These are phyloP conservation scores for Corniculantispora saksenae DNA, from an alignment of 2,329 filamentous ascomycete species.

Conservation along the genomic window DNA sequence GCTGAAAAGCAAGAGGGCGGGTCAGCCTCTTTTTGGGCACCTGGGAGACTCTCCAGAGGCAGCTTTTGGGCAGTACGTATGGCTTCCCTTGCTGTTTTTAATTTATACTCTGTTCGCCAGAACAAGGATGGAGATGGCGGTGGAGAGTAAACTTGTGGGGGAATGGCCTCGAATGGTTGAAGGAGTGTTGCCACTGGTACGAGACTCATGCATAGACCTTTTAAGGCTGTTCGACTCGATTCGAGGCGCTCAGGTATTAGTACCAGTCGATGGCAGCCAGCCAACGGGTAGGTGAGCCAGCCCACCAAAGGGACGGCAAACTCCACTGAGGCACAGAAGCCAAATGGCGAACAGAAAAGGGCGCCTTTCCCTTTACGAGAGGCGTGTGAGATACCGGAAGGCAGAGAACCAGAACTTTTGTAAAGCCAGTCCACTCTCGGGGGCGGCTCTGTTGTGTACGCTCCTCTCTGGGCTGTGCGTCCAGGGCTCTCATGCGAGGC, in stretches of 20 bases:
- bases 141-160: slow-evolving; percentile 19
- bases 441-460: slow-evolving; percentile 6
- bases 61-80: slow-evolving; percentile 14
- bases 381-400: slow-evolving; percentile 14
- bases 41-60: slow-evolving; percentile 7
- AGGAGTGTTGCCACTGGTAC: slow-evolving; percentile 14
- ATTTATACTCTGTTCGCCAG: slow-evolving; percentile 13
- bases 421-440: slow-evolving; percentile 10
- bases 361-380: slow-evolving; percentile 15
- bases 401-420: slow-evolving; percentile 13
- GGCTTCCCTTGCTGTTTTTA: slow-evolving; percentile 6
- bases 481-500: slow-evolving; percentile 4
- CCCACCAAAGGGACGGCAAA: slow-evolving; percentile 10
- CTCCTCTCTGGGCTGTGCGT: slow-evolving; percentile 1
- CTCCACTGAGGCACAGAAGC: slow-evolving; percentile 20
- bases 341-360: slow-evolving; percentile 8
- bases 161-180: slow-evolving; percentile 16
- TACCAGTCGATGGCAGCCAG: slow-evolving; percentile 15
- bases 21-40: slow-evolving; percentile 16
- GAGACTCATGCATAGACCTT: slow-evolving; percentile 10
- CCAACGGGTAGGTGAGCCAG: slow-evolving; percentile 19
- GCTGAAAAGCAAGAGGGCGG: slow-evolving; percentile 17
- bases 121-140: slow-evolving; percentile 15
- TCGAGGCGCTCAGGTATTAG: slow-evolving; percentile 17
- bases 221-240: slow-evolving; percentile 19